A percentile compares a stretch with the other conserved stretches of the same genome.
Conservation (phyloP, 208 protist species). For the Balamuthia mandrillaris region DNA sequence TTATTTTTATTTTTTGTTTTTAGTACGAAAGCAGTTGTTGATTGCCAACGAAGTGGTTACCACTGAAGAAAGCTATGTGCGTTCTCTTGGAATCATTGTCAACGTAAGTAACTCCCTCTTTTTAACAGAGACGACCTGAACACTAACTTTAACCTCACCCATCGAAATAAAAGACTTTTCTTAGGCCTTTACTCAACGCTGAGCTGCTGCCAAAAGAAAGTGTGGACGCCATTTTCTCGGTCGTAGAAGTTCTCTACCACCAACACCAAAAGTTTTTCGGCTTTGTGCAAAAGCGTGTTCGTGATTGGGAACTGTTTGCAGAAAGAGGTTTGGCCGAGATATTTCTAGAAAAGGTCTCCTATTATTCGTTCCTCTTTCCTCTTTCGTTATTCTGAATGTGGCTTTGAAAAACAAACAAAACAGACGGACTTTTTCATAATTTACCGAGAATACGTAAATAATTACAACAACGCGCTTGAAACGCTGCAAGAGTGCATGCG, state of each 20-base stretch:
- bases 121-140: no score
- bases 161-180: no score
- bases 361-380: no score
- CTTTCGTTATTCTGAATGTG: no score
- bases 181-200: no score
- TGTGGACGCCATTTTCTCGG: slow-evolving; percentile 16
- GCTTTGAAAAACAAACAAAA: no score
- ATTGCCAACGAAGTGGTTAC: slow-evolving; percentile 18
- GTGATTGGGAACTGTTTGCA: not conserved
- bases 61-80: slow-evolving; percentile 22
- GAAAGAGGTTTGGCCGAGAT: not conserved
- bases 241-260: not conserved
- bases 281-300: not conserved
- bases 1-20: no score
- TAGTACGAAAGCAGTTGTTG: slow-evolving; percentile 12
- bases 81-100: not conserved
- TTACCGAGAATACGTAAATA: slow-evolving; percentile 14
- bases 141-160: no score
- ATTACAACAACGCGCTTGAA: not conserved
- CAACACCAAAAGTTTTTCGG: not conserved
- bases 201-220: not conserved
- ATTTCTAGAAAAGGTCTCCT: no score
- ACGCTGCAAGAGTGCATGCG: slow-evolving; percentile 1
- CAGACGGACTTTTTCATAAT: slow-evolving; percentile 25
- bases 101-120: no score